A percentile compares a stretch with the other conserved stretches of the same genome.
These are phyloP conservation scores for Salix suchowensis DNA, from an alignment of 345 rosid species.

Conservation along the genomic window DNA sequence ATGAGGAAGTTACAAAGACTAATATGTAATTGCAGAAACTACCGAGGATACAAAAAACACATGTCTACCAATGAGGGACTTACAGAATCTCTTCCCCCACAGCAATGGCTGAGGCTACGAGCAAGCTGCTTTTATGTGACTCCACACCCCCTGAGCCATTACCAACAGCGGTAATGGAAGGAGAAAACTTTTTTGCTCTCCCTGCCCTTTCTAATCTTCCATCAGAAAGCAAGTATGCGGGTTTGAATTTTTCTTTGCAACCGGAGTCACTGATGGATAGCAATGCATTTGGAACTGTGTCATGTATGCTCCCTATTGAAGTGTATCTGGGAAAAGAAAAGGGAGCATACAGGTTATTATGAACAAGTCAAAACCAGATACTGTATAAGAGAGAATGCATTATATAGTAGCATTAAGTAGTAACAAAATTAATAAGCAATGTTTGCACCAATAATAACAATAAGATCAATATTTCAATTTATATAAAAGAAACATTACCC, in stretches of 20 bases:
- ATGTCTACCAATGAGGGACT: conserved; percentile 41
- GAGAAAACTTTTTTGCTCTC: conserved; percentile 55
- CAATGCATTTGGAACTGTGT: conserved; percentile 85
- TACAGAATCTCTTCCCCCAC: conserved; percentile 99
- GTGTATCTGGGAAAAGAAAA: conserved; percentile 57
- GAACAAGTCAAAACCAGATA: background rate
- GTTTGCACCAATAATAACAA: conserved; percentile 2
- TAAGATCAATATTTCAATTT: conserved; percentile 12
- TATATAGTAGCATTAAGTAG: background rate
- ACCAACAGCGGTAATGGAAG: conserved; percentile 21
- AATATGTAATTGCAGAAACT: background rate
- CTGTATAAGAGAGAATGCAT: background rate
- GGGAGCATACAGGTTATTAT: conserved; percentile 1
- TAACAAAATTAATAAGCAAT: background rate
- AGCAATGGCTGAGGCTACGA: conserved; percentile 61
- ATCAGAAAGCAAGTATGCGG: conserved; percentile 93
- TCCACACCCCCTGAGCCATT: conserved; percentile 36
- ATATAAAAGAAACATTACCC: conserved; percentile 53
- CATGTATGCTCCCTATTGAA: conserved; percentile 91
- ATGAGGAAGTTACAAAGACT: background rate
- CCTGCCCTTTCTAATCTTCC: conserved; percentile 99
- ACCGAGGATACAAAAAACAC: background rate
- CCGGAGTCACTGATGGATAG: conserved; percentile 42
- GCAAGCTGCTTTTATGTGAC: conserved; percentile 42
- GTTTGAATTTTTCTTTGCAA: conserved; percentile 62